Percentiles rank a stretch among this genome's conserved stretches.
phyloP scores from a whole-genome alignment of 2,329 filamentous ascomycete genomes.

The Trichophyton schoenleinii region DNA sequence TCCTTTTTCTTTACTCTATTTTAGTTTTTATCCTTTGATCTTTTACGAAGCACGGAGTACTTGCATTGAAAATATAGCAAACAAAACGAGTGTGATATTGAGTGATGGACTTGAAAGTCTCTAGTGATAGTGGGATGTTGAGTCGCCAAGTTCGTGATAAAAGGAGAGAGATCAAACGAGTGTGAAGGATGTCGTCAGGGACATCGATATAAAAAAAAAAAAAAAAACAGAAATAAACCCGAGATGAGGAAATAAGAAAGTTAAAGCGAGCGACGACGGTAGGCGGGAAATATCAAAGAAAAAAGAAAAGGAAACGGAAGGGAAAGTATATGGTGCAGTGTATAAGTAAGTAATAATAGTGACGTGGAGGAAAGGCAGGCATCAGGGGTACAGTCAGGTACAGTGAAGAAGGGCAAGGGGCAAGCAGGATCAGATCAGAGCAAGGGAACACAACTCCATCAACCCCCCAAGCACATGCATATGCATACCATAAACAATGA shows the following conservation, averaged over 20 bases:
- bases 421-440: background rate
- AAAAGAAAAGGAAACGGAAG: background rate
- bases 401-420: too few species aligned
- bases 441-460: background rate
- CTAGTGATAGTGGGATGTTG: background rate
- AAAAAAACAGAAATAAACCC: background rate
- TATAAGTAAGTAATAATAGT: background rate
- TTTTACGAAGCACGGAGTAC: too few species aligned
- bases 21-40: too few species aligned
- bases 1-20: too few species aligned
- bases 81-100: background rate
- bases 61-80: too few species aligned
- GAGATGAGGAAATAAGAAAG: background rate
- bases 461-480: background rate
- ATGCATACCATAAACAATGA: background rate
- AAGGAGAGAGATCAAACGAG: background rate
- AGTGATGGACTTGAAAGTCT: background rate
- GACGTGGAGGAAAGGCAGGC: background rate
- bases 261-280: background rate
- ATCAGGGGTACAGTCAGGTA: too few species aligned
- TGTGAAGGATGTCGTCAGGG: background rate
- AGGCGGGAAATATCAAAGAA: background rate
- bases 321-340: background rate
- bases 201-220: background rate
- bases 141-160: background rate